Conservation (phyloP, 192 early-diverging fungal species). For the Gaertneriomyces sp. region DNA sequence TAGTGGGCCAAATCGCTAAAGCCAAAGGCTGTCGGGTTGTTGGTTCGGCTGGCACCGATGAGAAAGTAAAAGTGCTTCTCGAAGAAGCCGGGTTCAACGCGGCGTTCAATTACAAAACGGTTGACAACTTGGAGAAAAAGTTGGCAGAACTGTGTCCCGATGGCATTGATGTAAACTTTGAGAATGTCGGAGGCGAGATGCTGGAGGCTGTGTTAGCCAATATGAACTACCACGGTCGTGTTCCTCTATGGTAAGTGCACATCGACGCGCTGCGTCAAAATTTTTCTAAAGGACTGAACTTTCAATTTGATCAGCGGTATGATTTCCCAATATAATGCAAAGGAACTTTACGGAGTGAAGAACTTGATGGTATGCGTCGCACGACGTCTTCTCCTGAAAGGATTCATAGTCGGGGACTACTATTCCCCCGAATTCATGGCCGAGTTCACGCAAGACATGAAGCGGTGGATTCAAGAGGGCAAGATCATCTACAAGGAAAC, state of each 20-base stretch:
- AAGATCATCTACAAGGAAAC: conserved; percentile 60
- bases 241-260: conserved; percentile 51
- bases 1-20: conserved; percentile 75
- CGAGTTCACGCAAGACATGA: conserved; percentile 45
- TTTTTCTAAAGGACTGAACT: not conserved
- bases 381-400: conserved; percentile 58
- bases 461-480: conserved; percentile 52
- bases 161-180: conserved; percentile 68
- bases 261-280: not conserved
- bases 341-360: conserved; percentile 49
- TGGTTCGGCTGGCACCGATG: conserved; percentile 78
- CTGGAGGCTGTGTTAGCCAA: conserved; percentile 66
- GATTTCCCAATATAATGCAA: conserved; percentile 67
- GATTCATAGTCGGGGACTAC: conserved; percentile 62
- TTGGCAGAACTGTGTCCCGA: conserved; percentile 65
- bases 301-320: conserved; percentile 48
- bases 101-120: conserved; percentile 92
- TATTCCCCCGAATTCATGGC: conserved; percentile 53
- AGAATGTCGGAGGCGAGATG: conserved; percentile 64
- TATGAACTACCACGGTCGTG: conserved; percentile 64
- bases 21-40: conserved; percentile 72
- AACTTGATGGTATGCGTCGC: conserved; percentile 55
- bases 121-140: conserved; percentile 38
- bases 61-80: conserved; percentile 71
- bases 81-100: conserved; percentile 70